Base-by-base conservation (phyloP, 805 yeast genomes). In the Yamadazyma ubonensis region DNA sequence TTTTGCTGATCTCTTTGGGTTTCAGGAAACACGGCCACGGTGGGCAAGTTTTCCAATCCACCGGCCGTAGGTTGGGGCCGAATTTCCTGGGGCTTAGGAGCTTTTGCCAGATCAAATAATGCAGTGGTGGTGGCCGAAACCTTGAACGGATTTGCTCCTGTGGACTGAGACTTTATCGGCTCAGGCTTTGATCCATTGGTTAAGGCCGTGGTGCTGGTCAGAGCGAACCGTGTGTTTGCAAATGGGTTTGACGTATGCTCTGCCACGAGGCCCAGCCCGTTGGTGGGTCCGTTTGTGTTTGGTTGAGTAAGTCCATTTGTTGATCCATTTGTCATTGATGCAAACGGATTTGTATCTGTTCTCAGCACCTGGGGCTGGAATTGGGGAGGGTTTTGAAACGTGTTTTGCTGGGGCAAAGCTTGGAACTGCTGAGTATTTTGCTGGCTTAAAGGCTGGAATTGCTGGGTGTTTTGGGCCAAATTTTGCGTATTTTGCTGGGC, bases 21-120 rank as follows among this genome's bases (percentile, higher is more conserved):
- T 49, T 80, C 79, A 0, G 86, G 87, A 51, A 82, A 84, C 6
- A 81, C 85, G 2, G 88, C 76, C 3, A 75, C 63, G 0, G 89
- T 83, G 7, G 82, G 82, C 31, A 83, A 57, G 36, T 66, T 65
- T 53, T 84, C 90, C 44, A 81, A 69, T 0, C 90, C 91, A 3
- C 90, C 91, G 23, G 87, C 84, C 2, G 88, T 82, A 2, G 78
- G 73, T 52, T 78, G 83, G 11, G 70, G 63, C 50, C 67, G 61
- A 40, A 48, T 59, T 18, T 20, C 8, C 15, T 36, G 18, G 6
- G 51, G 32, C 8, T 46, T 53, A 5, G 36, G 25, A 23, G 9
- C 30, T 29, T 42, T 17, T 6, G 26, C 38, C 28, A 12, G 29
- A 25, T 44, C 46, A 38, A 69, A 69, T 27, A 66, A 55, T 32